phyloP scores from a whole-genome alignment of 306 rosid species.

The Dryas drummondii region DNA sequence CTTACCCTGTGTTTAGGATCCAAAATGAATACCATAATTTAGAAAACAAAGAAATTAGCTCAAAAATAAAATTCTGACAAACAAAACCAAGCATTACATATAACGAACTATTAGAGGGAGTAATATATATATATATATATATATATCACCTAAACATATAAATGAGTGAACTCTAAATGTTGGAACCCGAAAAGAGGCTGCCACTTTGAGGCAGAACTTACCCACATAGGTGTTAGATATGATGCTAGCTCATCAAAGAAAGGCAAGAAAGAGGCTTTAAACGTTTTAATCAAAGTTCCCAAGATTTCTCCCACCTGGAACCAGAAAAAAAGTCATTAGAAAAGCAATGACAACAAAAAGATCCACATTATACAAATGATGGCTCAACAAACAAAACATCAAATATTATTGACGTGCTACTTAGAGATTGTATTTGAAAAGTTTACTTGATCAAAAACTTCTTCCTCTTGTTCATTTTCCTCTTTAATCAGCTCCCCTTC shows the following conservation, averaged over 20 bases:
- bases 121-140: no score
- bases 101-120: not conserved
- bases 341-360: conserved; percentile 18
- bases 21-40: not conserved
- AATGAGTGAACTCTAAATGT: not conserved
- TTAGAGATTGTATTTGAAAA: conserved; percentile 8
- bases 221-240: conserved; percentile 99
- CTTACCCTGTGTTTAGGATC: conserved; percentile 61
- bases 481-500: conserved; percentile 87
- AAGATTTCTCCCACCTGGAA: conserved; percentile 93
- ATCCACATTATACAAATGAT: not conserved
- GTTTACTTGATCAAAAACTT: conserved; percentile 98
- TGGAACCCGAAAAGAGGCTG: not conserved
- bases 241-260: conserved; percentile 90
- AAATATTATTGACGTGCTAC: conserved; percentile 5
- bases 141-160: no score
- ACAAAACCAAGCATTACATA: not conserved
- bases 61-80: conserved; percentile 4
- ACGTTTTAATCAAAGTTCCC: conserved; percentile 97
- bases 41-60: not conserved
- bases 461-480: conserved; percentile 99
- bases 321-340: conserved; percentile 13
- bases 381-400: not conserved
- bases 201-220: conserved; percentile 43
- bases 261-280: conserved; percentile 91